Base-by-base conservation (phyloP, 2,329 filamentous ascomycete genomes). In the Diaporthe ilicicola region DNA sequence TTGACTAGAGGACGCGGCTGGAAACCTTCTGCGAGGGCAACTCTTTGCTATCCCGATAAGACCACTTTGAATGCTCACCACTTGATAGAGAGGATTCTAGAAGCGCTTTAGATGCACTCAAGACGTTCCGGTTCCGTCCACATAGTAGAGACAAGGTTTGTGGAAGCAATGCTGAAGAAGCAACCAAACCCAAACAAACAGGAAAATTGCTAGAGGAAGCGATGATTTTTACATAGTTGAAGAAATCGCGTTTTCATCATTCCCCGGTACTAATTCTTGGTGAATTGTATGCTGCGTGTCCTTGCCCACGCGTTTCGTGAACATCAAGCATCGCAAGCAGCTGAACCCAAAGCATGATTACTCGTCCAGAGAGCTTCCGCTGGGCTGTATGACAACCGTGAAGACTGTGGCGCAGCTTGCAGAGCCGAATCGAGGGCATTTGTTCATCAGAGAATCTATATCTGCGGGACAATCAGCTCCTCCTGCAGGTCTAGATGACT, bases 201-300 rank as follows among this genome's bases (percentile, higher is more conserved):
- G 61, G 61, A 72, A 73, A 73, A 69, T 44, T 72, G 66, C 53
- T 67, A 72, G 66, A 73, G n/a, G 67, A 64, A 67, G 53, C 72
- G 66, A 67, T 70, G 65, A 56, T 44, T 70, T 70, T 70, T 67
- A 67, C 59, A 72, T 56, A 64, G 17, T 65, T 51, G 51, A 50
- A 68, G 61, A 56, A 56, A 69, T 69, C 56, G n/a, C 53, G 51
- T 70, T 70, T 50, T 42, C 65, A 59, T 53, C 66, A 68, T 37
- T 37, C 32, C 29, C 12, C 29, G 46, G n/a, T n/a, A 46, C 39
- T 27, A 10, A n/a, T 39, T n/a, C 22, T 32, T 3, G n/a, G 37
- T 50, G 50, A 42, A 29, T 15, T 59, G 22, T 19, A 19, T 50
- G 44, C n/a, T 53, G 51, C 27, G 12, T 9, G 17, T 48, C 27